These are phyloP conservation scores for Globisporangium emineosum DNA, from an alignment of 352 stramenopile genomes.

Conservation along the genomic window DNA sequence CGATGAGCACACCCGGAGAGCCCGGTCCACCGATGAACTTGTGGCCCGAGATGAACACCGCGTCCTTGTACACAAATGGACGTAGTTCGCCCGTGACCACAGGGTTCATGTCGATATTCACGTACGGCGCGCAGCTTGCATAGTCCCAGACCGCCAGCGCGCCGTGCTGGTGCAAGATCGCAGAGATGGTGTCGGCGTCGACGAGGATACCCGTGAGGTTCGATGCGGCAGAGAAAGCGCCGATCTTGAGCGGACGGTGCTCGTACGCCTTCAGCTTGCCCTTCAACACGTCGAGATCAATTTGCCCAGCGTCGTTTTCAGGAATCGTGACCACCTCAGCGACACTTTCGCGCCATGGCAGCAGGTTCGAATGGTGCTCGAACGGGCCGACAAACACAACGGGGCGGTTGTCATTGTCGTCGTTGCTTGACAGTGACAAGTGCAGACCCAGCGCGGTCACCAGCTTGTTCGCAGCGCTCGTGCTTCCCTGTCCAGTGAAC, in stretches of 20 bases:
- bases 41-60: constrained; percentile 95
- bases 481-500: constrained; percentile 90
- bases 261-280: constrained; percentile 47
- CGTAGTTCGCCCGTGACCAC: constrained; percentile 27
- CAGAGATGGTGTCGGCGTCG: constrained; percentile 87
- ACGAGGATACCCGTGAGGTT: constrained; percentile 95
- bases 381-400: constrained; percentile 93
- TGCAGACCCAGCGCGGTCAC: constrained; percentile 59
- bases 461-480: constrained; percentile 79
- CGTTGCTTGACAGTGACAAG: neutral
- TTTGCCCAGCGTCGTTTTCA: constrained; percentile 38
- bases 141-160: constrained; percentile 96
- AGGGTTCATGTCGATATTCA: constrained; percentile 96
- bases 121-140: constrained; percentile 91
- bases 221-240: constrained; percentile 91
- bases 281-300: constrained; percentile 54
- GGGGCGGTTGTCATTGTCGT: constrained; percentile 30
- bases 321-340: constrained; percentile 81
- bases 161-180: constrained; percentile 89
- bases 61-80: constrained; percentile 84
- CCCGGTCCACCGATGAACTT: constrained; percentile 95
- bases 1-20: constrained; percentile 92
- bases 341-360: constrained; percentile 94
- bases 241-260: constrained; percentile 70
- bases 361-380: constrained; percentile 97